Evolutionary conservation across 2,329 filamentous ascomycete genomes (phyloP), one percentile per base, ranked within the genome.

Genomic region (Aschersonia sp.): DNA sequence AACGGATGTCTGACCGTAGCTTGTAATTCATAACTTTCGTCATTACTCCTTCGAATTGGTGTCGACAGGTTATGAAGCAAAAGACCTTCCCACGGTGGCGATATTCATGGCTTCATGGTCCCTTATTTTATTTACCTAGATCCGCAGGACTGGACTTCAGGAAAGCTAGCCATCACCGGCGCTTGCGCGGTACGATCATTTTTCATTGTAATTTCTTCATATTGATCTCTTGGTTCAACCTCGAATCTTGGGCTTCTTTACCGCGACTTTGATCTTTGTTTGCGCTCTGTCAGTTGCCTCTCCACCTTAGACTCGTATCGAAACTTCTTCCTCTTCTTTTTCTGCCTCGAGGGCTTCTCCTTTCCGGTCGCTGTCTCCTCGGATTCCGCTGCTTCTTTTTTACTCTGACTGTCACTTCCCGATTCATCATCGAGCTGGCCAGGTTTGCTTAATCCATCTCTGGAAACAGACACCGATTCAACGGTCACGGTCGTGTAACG

Each of bases 401-500:
- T 61, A 7, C 63, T 62, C 9, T 43, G 44, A 35, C 38, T 47
- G 32, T 5, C 45, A 43, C 32, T 43, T 20, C 45, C 50, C 6
- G 58, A 57, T n/a, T 57, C 65, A n/a, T 65, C 63, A 7, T 62
- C 59, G 4, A 52, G 55, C 49, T 67, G 55, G 43, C 69, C 62
- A 3, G 67, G 63, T 56, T 77, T 82, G 50, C 78, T 73, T 45
- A 94, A 67, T 1, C 86, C 86, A 48, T 89, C 80, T 54, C 79
- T 78, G 9, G 84, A 82, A 12, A 94, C 77, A 52, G 83, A 84
- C 55, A 98, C 88, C 9, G 85, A 84, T 62, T 96, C 91, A 1
- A 98, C 82, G 0, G 87, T 96, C 30, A 98, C 92, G 1, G 88
- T 95, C 1, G 92, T 97, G 63, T 88, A 96, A 61, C 85, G 85